Percentiles rank a stretch among this genome's conserved stretches.
Conservation (phyloP, 768 basidiomycete species). For the Tubosaeta sp. region DNA sequence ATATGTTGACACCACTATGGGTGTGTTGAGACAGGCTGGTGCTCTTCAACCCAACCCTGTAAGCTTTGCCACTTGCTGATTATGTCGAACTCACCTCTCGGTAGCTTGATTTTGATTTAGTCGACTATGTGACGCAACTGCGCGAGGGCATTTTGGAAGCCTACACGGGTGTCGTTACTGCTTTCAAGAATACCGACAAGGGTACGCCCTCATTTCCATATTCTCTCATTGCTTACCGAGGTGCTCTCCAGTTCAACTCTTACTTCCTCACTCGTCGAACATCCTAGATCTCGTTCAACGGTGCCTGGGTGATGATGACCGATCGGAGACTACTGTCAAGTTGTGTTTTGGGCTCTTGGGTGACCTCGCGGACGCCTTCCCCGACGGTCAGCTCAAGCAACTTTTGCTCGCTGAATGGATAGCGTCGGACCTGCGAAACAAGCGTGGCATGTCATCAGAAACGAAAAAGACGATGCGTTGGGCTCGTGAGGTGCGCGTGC, state of each 20-base stretch:
- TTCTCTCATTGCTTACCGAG: background rate
- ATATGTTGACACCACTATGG: conserved; percentile 87
- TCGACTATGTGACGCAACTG: conserved; percentile 87
- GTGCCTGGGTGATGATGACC: conserved; percentile 76
- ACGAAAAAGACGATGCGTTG: conserved; percentile 89
- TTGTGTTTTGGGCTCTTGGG: conserved; percentile 84
- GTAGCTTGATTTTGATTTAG: conserved; percentile 80
- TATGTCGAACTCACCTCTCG: conserved; percentile 2
- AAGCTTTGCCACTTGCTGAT: conserved; percentile 24
- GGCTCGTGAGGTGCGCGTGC: conserved; percentile 76
- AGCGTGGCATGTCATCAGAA: conserved; percentile 68
- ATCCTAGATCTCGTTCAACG: conserved; percentile 82
- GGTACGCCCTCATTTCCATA: conserved; percentile 35
- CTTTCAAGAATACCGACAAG: conserved; percentile 79
- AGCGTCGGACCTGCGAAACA: conserved; percentile 65
- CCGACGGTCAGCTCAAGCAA: conserved; percentile 75
- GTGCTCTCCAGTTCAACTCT: conserved; percentile 17
- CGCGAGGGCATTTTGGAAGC: conserved; percentile 97
- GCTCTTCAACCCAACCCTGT: conserved; percentile 84
- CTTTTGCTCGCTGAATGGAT: conserved; percentile 78
- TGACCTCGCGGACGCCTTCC: conserved; percentile 88
- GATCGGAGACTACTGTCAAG: conserved; percentile 71
- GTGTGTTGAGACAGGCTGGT: conserved; percentile 87
- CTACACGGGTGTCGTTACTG: conserved; percentile 91
- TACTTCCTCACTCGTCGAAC: conserved; percentile 64